Percentiles rank a stretch among this genome's conserved stretches.
Evolutionary conservation across 164 flowering plant species (phyloP).

Genomic region (Dillenia suffruticosa): DNA sequence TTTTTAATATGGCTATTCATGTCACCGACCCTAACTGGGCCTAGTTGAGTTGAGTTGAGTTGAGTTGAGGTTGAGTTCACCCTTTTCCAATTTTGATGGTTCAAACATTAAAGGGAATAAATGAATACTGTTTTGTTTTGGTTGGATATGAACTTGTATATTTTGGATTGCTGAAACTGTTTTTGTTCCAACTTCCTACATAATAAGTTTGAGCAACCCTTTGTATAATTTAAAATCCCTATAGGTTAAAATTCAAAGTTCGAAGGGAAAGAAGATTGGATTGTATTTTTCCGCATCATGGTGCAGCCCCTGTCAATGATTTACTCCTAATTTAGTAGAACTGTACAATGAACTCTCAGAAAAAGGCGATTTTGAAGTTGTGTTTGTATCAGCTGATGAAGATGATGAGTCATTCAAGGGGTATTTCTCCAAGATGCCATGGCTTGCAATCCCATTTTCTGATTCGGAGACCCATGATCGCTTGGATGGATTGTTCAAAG

Average conservation of each 20-base stretch:
- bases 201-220: no score
- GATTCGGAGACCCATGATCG: constrained; percentile 40
- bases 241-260: constrained; percentile 7
- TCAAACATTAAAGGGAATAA: no score
- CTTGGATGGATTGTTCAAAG: constrained; percentile 34
- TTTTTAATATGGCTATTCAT: no score
- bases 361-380: constrained; percentile 49
- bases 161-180: no score
- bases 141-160: no score
- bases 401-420: constrained; percentile 49
- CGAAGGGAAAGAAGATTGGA: constrained; percentile 11
- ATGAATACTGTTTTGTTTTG: no score
- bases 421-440: constrained; percentile 76
- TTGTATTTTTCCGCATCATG: constrained; percentile 54
- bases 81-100: no score
- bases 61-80: no score
- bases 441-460: constrained; percentile 76
- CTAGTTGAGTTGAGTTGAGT: no score
- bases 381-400: constrained; percentile 48
- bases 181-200: no score
- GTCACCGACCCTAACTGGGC: no score
- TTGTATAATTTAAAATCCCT: not conserved
- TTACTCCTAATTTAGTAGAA: constrained; percentile 46
- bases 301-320: constrained; percentile 53
- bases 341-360: constrained; percentile 38